Percentiles rank a stretch among this genome's conserved stretches.
These are phyloP conservation scores for Salix exigua DNA, from an alignment of 345 rosid species.

Conservation along the genomic window DNA sequence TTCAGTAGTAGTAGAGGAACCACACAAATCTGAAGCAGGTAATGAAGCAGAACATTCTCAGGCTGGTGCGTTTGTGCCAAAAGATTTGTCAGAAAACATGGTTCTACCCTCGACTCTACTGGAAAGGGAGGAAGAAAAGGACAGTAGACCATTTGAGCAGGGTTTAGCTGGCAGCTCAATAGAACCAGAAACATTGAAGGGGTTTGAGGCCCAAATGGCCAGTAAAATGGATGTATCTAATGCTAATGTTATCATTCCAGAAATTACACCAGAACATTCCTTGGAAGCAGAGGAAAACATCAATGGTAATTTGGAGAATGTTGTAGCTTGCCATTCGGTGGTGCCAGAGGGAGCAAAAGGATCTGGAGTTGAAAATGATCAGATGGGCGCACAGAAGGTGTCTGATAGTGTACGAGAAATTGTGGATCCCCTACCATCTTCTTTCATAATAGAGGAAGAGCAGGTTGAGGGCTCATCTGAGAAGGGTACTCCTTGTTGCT, in stretches of 20 bases:
- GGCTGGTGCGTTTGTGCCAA: constrained; percentile 20
- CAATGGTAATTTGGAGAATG: background rate
- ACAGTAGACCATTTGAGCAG: background rate
- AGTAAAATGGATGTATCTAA: background rate
- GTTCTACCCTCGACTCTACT: constrained; percentile 16
- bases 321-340: background rate
- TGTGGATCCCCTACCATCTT: background rate
- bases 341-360: background rate
- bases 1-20: background rate
- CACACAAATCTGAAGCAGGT: constrained; percentile 1
- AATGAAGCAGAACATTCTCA: constrained; percentile 6
- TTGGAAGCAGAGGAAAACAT: background rate
- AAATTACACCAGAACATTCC: background rate
- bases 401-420: constrained; percentile 1
- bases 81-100: constrained; percentile 11
- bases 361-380: background rate
- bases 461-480: constrained; percentile 3
- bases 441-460: constrained; percentile 5
- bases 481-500: constrained; percentile 7
- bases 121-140: constrained; percentile 13
- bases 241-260: background rate
- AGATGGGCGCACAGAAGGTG: background rate
- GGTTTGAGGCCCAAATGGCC: background rate
- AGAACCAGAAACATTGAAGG: constrained; percentile 2
- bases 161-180: constrained; percentile 2